phyloP scores from a whole-genome alignment of 176 grass and related monocot species.

The Lolium perenne region DNA sequence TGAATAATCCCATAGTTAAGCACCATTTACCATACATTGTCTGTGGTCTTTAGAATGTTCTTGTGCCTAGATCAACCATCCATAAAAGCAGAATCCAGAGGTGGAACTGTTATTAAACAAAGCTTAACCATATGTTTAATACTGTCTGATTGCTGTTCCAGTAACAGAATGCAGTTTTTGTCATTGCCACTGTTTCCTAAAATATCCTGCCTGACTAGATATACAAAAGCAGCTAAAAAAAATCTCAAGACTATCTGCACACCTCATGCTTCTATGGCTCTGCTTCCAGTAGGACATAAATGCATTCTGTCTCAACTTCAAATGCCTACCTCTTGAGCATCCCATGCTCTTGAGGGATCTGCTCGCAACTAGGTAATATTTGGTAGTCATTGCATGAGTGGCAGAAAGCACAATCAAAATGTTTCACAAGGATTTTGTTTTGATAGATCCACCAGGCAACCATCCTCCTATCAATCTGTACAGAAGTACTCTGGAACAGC shows the following conservation, averaged over 20 bases:
- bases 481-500: conserved; percentile 11
- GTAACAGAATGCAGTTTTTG: background rate
- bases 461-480: conserved; percentile 31
- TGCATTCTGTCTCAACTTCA: conserved; percentile 15
- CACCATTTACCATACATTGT: conserved; percentile 12
- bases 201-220: conserved; percentile 10
- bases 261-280: background rate
- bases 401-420: background rate
- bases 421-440: background rate
- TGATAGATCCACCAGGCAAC: background rate
- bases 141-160: background rate
- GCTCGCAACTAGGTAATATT: conserved; percentile 19
- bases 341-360: conserved; percentile 10
- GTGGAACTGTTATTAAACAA: conserved; percentile 9
- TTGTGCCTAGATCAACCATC: background rate
- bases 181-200: background rate
- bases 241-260: background rate
- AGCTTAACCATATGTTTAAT: conserved; percentile 7
- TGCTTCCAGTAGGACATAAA: background rate
- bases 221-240: conserved; percentile 4
- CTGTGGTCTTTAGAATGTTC: background rate
- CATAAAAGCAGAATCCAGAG: conserved; percentile 18
- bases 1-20: background rate
- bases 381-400: background rate
- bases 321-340: conserved; percentile 19